Base-by-base conservation (phyloP, 208 protist species). In the Leptomonas pyrrhocoris region DNA sequence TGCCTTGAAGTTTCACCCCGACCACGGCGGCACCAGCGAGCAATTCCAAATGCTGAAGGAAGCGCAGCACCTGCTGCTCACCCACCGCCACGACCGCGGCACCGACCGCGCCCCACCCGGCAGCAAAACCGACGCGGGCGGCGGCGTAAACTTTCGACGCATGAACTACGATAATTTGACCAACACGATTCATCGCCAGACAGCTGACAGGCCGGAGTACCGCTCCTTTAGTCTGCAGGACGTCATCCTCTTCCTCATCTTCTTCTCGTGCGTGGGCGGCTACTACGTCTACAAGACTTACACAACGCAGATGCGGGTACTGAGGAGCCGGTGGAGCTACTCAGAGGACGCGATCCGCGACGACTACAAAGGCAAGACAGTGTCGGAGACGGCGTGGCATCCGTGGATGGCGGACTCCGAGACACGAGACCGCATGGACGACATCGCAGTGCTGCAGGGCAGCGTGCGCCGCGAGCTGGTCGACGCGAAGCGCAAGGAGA, bases 151-250 rank as follows among this genome's bases (percentile, higher is more conserved):
- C 59, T 96, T 96, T 71, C 71, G 77, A 18, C 86, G 85, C 30
- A 83, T 94, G 80, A 88, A 90, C 66, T 94, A 94, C 68, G 86
- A 91, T 51, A 80, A 92, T 5, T 68, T 92, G 73, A 92, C 84
- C 13, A 88, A 90, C 50, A 93, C 86, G 8, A 94, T 94, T 74
- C 87, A 94, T 63, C 79, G 86, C 13, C 81, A 96, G 53, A 92
- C 87, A 2, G 74, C 84, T 2, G 89, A 90, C 55, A 71, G 77
- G 13, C 68, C 71, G 19, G 88, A 96, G 73, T 84, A 89, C 70
- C 80, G 92, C 51, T 88, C 85, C 58, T 94, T 94, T 56, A 68
- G 85, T 18, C 12, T 83, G 18, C 74, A 76, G 45, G 92, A 96
- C 73, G 83, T 92, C 58, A 73, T 60, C 21, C 68, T 94, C 30